Conservation (phyloP, 768 basidiomycete genomes). For the Boletus sensibilis region DNA sequence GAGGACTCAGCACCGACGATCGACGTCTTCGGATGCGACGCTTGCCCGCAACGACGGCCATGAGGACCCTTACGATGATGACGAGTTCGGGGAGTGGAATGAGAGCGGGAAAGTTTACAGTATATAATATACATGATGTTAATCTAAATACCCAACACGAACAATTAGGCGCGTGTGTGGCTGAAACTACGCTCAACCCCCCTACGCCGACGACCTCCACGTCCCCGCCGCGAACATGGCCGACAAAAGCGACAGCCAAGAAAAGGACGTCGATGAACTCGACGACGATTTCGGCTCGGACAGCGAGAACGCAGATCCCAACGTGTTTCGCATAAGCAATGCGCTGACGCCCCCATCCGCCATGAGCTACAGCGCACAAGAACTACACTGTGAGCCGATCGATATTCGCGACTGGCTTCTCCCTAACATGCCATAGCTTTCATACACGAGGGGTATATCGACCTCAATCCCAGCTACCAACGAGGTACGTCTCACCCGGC, state of each 20-base stretch:
- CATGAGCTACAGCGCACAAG: slow-evolving; percentile 41
- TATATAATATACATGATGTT: neutral
- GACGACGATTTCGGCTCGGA: slow-evolving; percentile 44
- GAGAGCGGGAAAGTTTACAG: slow-evolving; percentile 5
- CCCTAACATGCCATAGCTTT: slow-evolving; percentile 39
- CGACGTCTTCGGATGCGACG: slow-evolving; percentile 40
- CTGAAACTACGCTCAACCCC: slow-evolving; percentile 1
- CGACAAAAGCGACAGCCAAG: slow-evolving; percentile 23
- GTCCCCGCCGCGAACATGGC: slow-evolving; percentile 14
- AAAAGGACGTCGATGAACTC: slow-evolving; percentile 48
- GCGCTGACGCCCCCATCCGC: slow-evolving; percentile 42
- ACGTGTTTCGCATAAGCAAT: slow-evolving; percentile 44
- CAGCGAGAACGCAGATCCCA: slow-evolving; percentile 37
- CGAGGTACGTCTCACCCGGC: slow-evolving; percentile 45
- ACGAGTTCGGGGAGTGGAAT: slow-evolving; percentile 38
- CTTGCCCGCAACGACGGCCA: slow-evolving; percentile 20
- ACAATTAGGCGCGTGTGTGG: slow-evolving; percentile 16
- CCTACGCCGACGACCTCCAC: neutral
- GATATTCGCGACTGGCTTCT: neutral
- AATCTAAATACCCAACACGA: neutral
- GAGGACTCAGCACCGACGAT: slow-evolving; percentile 34
- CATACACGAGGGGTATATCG: slow-evolving; percentile 69
- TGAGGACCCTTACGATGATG: slow-evolving; percentile 22
- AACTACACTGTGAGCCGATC: slow-evolving; percentile 45
- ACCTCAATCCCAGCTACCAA: slow-evolving; percentile 71